Conservation (phyloP, 2,329 filamentous ascomycete genomes). For the Aspergillus sp. region DNA sequence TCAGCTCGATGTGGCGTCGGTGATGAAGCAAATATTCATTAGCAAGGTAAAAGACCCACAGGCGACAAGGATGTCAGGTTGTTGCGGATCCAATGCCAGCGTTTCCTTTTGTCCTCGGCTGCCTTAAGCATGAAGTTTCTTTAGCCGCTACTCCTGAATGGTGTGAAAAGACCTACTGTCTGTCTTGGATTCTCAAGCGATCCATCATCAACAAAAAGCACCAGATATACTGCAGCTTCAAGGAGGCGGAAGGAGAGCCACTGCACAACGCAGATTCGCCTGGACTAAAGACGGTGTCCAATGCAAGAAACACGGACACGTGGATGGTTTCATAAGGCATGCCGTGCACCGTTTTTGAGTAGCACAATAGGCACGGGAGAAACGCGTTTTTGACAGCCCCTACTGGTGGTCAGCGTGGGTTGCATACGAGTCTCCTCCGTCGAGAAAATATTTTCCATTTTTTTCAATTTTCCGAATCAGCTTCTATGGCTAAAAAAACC, state of each 20-base stretch:
- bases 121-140: background rate
- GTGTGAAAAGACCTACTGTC: background rate
- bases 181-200: background rate
- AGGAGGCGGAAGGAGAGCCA: background rate
- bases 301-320: conserved; percentile 10
- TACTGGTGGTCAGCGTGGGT: background rate
- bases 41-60: background rate
- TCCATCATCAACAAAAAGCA: background rate
- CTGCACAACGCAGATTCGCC: conserved; percentile 3
- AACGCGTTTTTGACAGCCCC: background rate
- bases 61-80: background rate
- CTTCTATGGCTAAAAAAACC: background rate
- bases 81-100: background rate
- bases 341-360: background rate
- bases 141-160: background rate
- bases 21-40: background rate
- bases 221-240: background rate
- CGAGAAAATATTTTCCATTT: no score
- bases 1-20: background rate
- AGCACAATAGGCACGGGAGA: background rate
- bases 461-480: background rate
- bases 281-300: background rate
- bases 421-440: background rate
- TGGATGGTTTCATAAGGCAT: conserved; percentile 5
- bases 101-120: background rate